A percentile compares a stretch with the other conserved stretches of the same genome.
phyloP scores from a whole-genome alignment of 495 filamentous ascomycete species.

The Delitschia confertaspora region DNA sequence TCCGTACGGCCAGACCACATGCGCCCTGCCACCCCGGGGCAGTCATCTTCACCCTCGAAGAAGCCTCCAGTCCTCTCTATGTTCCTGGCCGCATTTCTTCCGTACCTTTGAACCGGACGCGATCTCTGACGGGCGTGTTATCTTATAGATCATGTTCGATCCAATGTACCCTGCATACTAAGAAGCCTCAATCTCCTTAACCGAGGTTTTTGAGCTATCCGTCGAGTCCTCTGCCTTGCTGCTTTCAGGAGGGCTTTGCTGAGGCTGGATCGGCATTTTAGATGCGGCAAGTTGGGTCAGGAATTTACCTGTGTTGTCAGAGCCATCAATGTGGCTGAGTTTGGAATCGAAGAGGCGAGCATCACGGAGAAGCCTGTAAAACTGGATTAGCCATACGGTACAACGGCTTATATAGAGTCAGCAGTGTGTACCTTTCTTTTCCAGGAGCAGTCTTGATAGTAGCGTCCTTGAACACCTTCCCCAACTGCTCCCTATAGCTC shows the following conservation, averaged over 20 bases:
- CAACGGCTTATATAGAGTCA: too few species aligned
- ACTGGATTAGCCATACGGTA: too few species aligned
- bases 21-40: too few species aligned
- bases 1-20: too few species aligned
- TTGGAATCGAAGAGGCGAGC: constrained; percentile 64
- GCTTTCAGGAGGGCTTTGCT: neutral
- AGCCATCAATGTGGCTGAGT: constrained; percentile 72
- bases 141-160: too few species aligned
- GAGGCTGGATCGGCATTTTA: constrained; percentile 37
- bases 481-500: constrained; percentile 77
- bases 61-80: too few species aligned
- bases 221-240: neutral
- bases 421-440: constrained; percentile 58
- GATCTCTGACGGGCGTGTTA: too few species aligned
- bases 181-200: neutral
- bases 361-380: constrained; percentile 66
- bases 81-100: too few species aligned
- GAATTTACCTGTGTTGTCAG: constrained; percentile 58
- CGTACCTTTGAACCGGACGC: too few species aligned
- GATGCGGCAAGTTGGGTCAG: constrained; percentile 58
- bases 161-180: too few species aligned
- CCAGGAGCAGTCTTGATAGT: constrained; percentile 56
- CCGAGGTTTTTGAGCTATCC: too few species aligned
- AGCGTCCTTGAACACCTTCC: constrained; percentile 61
- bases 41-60: too few species aligned